phyloP scores from a whole-genome alignment of 768 basidiomycete species.

The Trametes cubensis region DNA sequence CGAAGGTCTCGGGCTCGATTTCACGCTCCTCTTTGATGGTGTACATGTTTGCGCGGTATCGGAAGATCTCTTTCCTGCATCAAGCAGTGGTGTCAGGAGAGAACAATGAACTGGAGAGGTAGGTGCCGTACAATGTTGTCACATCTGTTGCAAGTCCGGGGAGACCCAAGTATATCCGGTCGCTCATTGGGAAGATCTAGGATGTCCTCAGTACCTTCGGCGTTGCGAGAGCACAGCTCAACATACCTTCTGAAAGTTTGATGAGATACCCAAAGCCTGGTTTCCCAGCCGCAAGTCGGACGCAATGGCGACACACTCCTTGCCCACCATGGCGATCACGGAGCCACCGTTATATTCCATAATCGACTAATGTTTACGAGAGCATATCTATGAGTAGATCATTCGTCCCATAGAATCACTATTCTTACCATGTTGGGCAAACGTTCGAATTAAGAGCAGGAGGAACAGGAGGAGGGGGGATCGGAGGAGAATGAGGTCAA shows the following conservation, averaged over 20 bases:
- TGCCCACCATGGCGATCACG: constrained; percentile 98
- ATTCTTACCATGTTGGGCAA: constrained; percentile 31
- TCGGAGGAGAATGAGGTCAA: not conserved
- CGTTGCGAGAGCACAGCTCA: not conserved
- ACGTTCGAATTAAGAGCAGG: not conserved
- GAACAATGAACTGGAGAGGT: not conserved
- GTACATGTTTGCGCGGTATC: constrained; percentile 98
- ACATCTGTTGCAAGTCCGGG: constrained; percentile 95
- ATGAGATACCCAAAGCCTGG: constrained; percentile 81
- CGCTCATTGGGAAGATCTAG: constrained; percentile 92
- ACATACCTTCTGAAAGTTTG: constrained; percentile 91
- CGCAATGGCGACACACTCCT: constrained; percentile 98
- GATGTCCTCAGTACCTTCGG: constrained; percentile 23
- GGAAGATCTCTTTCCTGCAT: constrained; percentile 81
- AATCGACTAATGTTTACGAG: constrained; percentile 58
- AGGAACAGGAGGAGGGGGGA: not conserved
- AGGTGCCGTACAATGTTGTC: constrained; percentile 70
- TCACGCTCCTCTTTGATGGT: constrained; percentile 98
- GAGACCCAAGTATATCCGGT: constrained; percentile 89
- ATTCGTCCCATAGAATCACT: not conserved
- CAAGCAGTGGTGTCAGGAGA: not conserved
- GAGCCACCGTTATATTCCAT: constrained; percentile 97
- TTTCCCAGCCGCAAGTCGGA: constrained; percentile 91
- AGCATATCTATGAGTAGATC: constrained; percentile 19
- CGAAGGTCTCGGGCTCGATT: constrained; percentile 95